Percentiles rank a stretch among this genome's conserved stretches.
These are phyloP conservation scores for Didymella exigua DNA, from an alignment of 2,329 filamentous ascomycete genomes.

Conservation along the genomic window DNA sequence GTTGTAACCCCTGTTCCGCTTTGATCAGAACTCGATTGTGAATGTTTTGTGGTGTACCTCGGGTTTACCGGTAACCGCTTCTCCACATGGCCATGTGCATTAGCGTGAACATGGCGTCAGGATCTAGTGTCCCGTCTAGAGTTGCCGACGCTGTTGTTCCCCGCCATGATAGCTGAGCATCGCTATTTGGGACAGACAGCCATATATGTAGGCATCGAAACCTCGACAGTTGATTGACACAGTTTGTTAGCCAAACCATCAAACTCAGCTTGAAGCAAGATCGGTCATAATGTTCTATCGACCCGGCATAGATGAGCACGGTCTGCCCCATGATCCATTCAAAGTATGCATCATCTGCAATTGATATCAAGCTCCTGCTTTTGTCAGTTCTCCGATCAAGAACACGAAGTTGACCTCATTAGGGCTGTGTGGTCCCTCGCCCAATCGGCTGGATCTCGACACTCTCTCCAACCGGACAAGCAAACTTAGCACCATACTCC, in stretches of 20 bases:
- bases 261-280: not conserved
- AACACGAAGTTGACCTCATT: not conserved
- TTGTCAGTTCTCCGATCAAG: not conserved
- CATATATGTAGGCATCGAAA: not conserved
- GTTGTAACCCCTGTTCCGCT: too few relatives aligned
- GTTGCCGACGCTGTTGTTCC: slow-evolving; percentile 16
- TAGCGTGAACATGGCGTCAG: slow-evolving; percentile 7
- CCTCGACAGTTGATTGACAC: not conserved
- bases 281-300: slow-evolving; percentile 56
- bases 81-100: slow-evolving; percentile 6
- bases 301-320: slow-evolving; percentile 59
- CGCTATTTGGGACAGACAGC: not conserved
- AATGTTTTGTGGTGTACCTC: not conserved
- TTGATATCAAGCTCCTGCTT: not conserved
- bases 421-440: slow-evolving; percentile 64
- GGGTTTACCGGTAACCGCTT: not conserved
- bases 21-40: not conserved
- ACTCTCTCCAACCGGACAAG: slow-evolving; percentile 51
- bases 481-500: slow-evolving; percentile 65
- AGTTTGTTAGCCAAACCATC: not conserved
- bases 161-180: slow-evolving; percentile 8
- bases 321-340: slow-evolving; percentile 61
- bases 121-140: slow-evolving; percentile 11
- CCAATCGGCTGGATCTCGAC: slow-evolving; percentile 70
- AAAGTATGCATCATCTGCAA: slow-evolving; percentile 47